Base-by-base conservation (phyloP, 2,329 filamentous ascomycete genomes). In the Fusarium mangiferae region DNA sequence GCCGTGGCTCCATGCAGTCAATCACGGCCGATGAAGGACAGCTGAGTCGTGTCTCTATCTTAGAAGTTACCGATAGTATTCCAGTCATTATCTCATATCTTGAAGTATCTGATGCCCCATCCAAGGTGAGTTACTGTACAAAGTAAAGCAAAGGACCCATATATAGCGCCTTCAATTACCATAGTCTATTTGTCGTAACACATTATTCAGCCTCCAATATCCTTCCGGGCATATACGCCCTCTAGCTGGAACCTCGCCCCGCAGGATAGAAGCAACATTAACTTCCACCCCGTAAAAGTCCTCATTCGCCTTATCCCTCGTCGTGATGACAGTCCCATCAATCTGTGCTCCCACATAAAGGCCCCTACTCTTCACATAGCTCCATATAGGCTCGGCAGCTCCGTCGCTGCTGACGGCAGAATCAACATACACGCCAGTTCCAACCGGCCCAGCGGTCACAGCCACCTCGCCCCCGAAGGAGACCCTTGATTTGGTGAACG, bases 11-110 rank as follows among this genome's bases (percentile, higher is more conserved):
- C 26, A 48, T 48, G 3, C 1, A 4, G 45, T 12, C 1, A 17
- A 8, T 6, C 26, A n/a, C 14, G 20, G 14, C 4, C 0, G 10
- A 22, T 8, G 26, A 17, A 1, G 13, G 20, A 8, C 6, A 30
- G 13, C 13, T 30, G 15, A 12, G 2, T 18, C 11, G 0, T 44
- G 5, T 26, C 0, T 18, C 17, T 18, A 14, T 41, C 20, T 41
- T 13, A 41, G 12, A 22, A 41, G 8, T 38, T 18, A 17, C 36
- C 17, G 17, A 38, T 35, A 35, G 14, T 11, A 38, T 20, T 17
- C 6, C 41, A 5, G 15, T 45, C n/a, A 13, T 45, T 26, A 18
- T 24, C 42, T 14, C 45, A 48, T 48, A 17, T 48, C 6, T 22
- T 7, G 18, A 6, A 28, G 18, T 5, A 15, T 22, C 4, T 15